phyloP scores from a whole-genome alignment of 2,329 filamentous ascomycete genomes.

The Trichoderma hamatum region DNA sequence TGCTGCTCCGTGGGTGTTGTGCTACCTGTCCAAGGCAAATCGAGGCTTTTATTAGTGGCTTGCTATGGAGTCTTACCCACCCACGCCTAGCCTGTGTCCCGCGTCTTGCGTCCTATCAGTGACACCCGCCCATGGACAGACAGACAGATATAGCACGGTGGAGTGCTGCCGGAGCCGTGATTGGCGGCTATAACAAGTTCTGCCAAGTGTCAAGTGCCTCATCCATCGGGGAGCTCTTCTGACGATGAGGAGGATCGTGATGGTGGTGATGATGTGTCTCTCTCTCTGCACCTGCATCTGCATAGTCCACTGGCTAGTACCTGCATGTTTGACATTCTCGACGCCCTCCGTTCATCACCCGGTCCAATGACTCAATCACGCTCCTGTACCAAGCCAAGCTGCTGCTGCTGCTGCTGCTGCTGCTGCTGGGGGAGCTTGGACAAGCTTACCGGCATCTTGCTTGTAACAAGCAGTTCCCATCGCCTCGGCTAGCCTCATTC shows the following conservation, averaged over 20 bases:
- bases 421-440: neutral
- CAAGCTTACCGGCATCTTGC: neutral
- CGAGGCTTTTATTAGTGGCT: neutral
- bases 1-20: neutral
- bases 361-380: neutral
- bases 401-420: too few species aligned
- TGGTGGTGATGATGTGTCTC: neutral
- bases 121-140: neutral
- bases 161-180: neutral
- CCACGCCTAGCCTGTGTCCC: conserved; percentile 4
- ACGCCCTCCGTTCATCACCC: neutral
- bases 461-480: neutral
- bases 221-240: neutral
- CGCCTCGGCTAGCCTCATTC: neutral
- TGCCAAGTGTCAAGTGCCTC: neutral
- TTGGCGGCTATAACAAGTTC: neutral
- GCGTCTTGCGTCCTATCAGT: conserved; percentile 5
- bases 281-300: neutral
- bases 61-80: neutral
- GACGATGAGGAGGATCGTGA: neutral
- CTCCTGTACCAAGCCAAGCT: neutral
- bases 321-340: neutral
- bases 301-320: neutral
- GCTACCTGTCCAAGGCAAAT: neutral
- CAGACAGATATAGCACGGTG: neutral